phyloP scores from a whole-genome alignment of 768 basidiomycete species.

The Phlebiopsis flavidoalba region DNA sequence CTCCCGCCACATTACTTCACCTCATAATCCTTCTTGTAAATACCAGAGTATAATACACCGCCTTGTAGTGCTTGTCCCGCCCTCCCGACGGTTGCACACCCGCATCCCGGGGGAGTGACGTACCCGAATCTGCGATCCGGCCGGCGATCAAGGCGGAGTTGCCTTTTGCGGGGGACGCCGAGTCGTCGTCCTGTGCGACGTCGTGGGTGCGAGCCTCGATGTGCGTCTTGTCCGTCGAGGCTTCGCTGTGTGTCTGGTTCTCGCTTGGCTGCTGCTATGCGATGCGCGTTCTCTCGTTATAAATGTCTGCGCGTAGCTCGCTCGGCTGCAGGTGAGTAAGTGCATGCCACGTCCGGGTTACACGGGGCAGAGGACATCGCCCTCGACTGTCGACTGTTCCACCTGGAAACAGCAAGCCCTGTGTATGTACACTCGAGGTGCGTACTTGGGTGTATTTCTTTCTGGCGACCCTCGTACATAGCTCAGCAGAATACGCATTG shows the following conservation, averaged over 20 bases:
- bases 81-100: background rate
- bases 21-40: background rate
- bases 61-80: background rate
- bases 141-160: constrained; percentile 3
- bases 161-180: background rate
- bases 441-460: background rate
- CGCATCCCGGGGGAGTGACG: background rate
- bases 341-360: background rate
- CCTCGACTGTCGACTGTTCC: background rate
- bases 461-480: background rate
- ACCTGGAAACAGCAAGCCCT: background rate
- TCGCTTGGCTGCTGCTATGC: too few relatives aligned
- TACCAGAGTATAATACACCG: background rate
- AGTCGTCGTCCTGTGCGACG: background rate
- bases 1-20: too few relatives aligned
- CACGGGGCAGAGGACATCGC: background rate
- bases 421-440: background rate
- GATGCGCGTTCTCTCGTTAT: background rate
- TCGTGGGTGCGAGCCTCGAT: background rate
- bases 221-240: background rate
- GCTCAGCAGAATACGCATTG: background rate
- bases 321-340: too few relatives aligned
- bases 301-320: background rate
- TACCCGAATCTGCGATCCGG: background rate
- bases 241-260: background rate